Base-by-base conservation (phyloP, 2,329 filamentous ascomycete species). In the Monosporascus ibericus region DNA sequence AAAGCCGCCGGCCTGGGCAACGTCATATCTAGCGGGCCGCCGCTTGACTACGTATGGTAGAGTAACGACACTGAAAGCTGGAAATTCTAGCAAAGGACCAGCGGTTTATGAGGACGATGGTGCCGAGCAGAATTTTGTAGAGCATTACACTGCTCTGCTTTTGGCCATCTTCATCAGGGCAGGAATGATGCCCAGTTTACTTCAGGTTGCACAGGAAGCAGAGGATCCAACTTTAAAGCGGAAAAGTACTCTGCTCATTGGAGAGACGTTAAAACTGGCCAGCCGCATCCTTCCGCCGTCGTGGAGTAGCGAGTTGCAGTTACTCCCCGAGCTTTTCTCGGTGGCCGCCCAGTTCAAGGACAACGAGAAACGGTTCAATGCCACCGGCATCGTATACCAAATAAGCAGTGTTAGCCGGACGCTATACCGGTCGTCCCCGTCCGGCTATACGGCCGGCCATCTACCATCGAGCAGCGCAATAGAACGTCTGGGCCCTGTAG, bases 371-470 rank as follows among this genome's bases (percentile, higher is more conserved):
- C 85, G 90, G 51, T 92, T 92, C 60, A 78, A 88, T 52, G 90
- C 92, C 6, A 92, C 90, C 7, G 86, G 90, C 7, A 95, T 95
- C 18, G 90, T 99, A 14, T 99, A 97, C 64, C 94, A 97, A 67
- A 95, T 99, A 50, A 96, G 96, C 72, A 96, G 92, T 66, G 91
- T 99, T 59, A 99, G 92, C 68, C 84, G 90, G 57, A 97, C 92
- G 0, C 74, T 99, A 15, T 95, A 95, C 65, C 82, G 91, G 52
- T 95, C 90, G 47, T 81, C 83, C 6, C 79, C 80, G 2, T 75
- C 78, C 0, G 70, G 74, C 6, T 71, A 69, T 52, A 58, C 67
- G 2, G 60, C 68, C 3, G 68, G 68, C 2, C 60, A 64, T 7
- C 58, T 77, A 14, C 69, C 75, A 1, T 72, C 72, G 6, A 73